Base-by-base conservation (phyloP, 2,329 filamentous ascomycete genomes). In the Fusarium siculi region DNA sequence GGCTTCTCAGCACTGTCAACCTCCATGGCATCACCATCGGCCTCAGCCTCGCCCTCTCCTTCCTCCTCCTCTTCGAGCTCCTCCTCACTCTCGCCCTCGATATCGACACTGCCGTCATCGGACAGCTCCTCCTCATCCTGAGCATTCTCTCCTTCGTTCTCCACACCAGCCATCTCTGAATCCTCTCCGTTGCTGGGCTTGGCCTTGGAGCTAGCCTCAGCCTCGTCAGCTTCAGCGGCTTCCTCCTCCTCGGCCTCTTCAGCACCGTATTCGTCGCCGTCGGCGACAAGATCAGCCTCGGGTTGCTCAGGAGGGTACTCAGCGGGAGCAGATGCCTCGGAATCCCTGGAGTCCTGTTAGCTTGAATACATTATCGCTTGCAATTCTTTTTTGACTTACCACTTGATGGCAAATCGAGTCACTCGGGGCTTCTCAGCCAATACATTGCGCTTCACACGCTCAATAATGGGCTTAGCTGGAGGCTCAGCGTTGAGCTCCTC, bases 271-370 rank as follows among this genome's bases (percentile, higher is more conserved):
- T 93, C 90, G 32, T 93, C 92, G 76, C 97, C 96, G 77, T 98
- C 96, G 47, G 93, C 93, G 57, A 90, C 88, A 49, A 92, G 88
- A 80, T 99, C 97, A 59, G 95, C 96, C 82, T 99, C 96, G 46
- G 96, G 96, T 85, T 99, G 96, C 82, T 99, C 96, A 70, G 96
- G 97, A 36, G 96, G 96, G 82, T 94, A 99, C 84, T 99, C 96
- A 73, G 96, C 92, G 5, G 96, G 96, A 36, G 96, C 96, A 81
- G 95, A 96, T 74, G 95, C 96, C 80, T 99, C 96, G n/a, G 94
- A 96, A 81, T 99, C 96, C 95, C 95, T 98, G 73, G 10, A 44
- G 36, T 19, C 34, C 57, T 28, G 40, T 72, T 50, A 70, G 63
- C 25, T 42, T 72, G 3, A 19, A 9, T 5, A 30, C 47, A 28